phyloP scores from a whole-genome alignment of 2,329 filamentous ascomycete species.

The Alternaria triticina region DNA sequence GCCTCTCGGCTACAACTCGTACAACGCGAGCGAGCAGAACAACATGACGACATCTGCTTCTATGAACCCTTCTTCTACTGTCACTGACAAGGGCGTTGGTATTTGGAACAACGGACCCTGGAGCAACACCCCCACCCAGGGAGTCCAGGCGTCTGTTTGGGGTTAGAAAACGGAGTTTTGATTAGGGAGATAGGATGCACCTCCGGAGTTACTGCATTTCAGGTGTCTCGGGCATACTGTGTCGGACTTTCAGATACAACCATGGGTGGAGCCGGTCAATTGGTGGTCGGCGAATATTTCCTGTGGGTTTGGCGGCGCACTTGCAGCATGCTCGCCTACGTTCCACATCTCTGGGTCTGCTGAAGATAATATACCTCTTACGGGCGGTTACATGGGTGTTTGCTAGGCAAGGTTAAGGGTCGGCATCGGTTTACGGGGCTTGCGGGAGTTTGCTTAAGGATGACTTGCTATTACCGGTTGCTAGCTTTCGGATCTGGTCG shows the following conservation, averaged over 20 bases:
- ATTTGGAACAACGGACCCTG: constrained; percentile 84
- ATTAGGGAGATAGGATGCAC: constrained; percentile 47
- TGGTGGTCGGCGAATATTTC: constrained; percentile 42
- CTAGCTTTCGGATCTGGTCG: constrained; percentile 22
- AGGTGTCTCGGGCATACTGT: constrained; percentile 50
- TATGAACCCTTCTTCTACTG: constrained; percentile 61
- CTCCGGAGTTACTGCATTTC: constrained; percentile 53
- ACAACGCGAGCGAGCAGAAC: constrained; percentile 63
- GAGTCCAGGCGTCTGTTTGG: constrained; percentile 93
- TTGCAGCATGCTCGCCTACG: constrained; percentile 38
- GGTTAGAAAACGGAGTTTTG: constrained; percentile 63
- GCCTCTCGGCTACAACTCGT: constrained; percentile 72
- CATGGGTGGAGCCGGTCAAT: constrained; percentile 35
- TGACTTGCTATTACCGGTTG: constrained; percentile 22
- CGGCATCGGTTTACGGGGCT: constrained; percentile 28
- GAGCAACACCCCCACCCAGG: constrained; percentile 73
- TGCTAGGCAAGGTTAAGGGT: constrained; percentile 33
- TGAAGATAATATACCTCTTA: constrained; percentile 39
- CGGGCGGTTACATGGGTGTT: constrained; percentile 40
- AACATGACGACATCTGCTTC: constrained; percentile 59
- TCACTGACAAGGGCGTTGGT: constrained; percentile 52
- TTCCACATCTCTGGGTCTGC: constrained; percentile 41
- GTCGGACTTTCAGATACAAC: constrained; percentile 42
- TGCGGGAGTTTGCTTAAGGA: constrained; percentile 33
- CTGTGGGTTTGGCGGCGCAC: constrained; percentile 38